Evolutionary conservation across 768 basidiomycete genomes (phyloP).

Genomic region (Rhodotorula toruloides): DNA sequence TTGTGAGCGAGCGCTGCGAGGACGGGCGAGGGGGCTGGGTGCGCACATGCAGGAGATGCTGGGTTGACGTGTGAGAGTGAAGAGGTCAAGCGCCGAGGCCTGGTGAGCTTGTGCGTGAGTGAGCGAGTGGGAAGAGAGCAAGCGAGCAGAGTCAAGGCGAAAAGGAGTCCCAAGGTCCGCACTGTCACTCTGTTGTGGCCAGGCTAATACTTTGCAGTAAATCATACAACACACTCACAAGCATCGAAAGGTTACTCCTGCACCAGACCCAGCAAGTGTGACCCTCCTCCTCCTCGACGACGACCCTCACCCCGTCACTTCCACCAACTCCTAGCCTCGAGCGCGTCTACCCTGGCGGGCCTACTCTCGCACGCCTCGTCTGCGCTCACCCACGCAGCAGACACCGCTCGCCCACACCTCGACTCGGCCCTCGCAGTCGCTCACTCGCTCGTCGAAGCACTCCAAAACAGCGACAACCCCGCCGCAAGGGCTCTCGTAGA

Average conservation of each 20-base stretch:
- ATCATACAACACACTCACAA: too few relatives aligned
- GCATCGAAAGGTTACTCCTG: too few relatives aligned
- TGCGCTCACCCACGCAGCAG: not conserved
- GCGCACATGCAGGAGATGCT: conserved; percentile 18
- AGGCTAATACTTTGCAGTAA: too few relatives aligned
- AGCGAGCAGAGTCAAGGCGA: not conserved
- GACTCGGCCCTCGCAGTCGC: not conserved
- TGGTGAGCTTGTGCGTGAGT: not conserved
- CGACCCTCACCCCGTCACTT: too few relatives aligned
- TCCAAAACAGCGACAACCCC: conserved; percentile 7
- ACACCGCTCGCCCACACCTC: not conserved
- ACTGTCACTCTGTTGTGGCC: too few relatives aligned
- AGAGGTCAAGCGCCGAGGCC: not conserved
- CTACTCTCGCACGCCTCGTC: too few relatives aligned
- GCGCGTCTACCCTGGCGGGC: too few relatives aligned
- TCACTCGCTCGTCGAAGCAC: accelerated
- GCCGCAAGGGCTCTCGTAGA: not conserved
- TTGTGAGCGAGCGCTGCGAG: not conserved
- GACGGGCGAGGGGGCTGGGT: too few relatives aligned
- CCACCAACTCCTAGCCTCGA: too few relatives aligned
- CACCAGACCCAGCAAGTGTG: too few relatives aligned
- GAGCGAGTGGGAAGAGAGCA: not conserved
- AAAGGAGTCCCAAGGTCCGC: too few relatives aligned
- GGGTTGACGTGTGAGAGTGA: not conserved
- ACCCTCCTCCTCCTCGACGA: too few relatives aligned